Evolutionary conservation across 2,329 filamentous ascomycete genomes (phyloP), one percentile per base, ranked within the genome.

Genomic region (Lasiodiplodia hormozganensis): DNA sequence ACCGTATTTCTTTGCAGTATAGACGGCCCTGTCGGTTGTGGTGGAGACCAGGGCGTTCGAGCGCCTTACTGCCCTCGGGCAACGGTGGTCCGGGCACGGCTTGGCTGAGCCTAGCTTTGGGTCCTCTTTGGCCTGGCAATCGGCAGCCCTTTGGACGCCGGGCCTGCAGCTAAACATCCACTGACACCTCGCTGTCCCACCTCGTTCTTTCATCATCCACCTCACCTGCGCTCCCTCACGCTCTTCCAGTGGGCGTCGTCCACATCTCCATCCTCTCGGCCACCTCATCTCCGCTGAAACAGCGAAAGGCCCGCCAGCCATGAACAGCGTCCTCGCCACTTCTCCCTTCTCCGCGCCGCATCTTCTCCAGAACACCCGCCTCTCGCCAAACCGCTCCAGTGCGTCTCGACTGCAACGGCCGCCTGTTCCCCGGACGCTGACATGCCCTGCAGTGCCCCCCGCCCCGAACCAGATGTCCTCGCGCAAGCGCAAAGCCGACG

Each of bases 401-500:
- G 83, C 75, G 86, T 74, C 71, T 34, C 28, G 70, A 65, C 38
- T 67, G 62, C 68, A 54, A 51, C 65, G 69, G 62, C 49, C 69
- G 53, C 65, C 67, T 21, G 36, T 38, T 52, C 49, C 10, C 53
- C 70, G 64, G 34, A 25, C 12, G 57, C 70, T 72, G 71, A 72
- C 69, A 70, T 80, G n/a, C 51, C 76, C 66, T 47, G 67, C 71
- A 79, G 77, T 78, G 68, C 74, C 75, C 60, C 79, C 74, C 74
- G 78, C 72, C 77, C 80, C 74, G 75, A 74, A 75, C 66, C 76
- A 72, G 74, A 84, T 85, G 83, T 79, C 81, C 53, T 76, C 80
- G 75, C 85, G 88, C 73, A 98, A 98, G 86, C 90, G 96, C 81
- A 98, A 98, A 85, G 94, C 93, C 76, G 92, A 95, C 68, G 88